Base-by-base conservation (phyloP, 441 rosid species). In the Kokia cookei region DNA sequence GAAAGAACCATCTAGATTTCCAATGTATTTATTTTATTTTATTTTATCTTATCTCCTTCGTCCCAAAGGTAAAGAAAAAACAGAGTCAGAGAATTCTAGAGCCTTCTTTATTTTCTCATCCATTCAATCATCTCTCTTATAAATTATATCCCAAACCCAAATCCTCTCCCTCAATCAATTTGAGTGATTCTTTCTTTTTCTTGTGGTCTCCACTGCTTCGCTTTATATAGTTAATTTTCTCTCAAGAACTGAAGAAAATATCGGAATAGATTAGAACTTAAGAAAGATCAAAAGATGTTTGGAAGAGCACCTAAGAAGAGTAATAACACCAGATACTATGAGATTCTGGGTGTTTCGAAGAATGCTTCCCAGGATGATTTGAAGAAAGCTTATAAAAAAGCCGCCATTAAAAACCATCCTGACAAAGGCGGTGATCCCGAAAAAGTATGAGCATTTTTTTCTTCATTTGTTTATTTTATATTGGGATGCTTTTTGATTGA, bases 381-480 rank as follows among this genome's bases (percentile, higher is more conserved):
- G 76, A 92, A 90, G 81, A 92, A 89, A 75, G 97, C 97, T 43
- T 90, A 87, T 57, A 87, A 80, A 79, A 90, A 87, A 43, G 95
- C 97, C 26, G 95, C 97, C n/a, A 87, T 92, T 68, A 90, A 90
- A 81, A 89, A 92, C 57, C 97, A 92, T 75, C 97, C 97, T n/a
- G 95, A 92, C 58, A 92, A 90, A 77, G 95, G 97, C 29, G 97
- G 97, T 68, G 95, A 92, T 85, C 93, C 97, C 5, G 97, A 90
- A 73, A 92, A 92, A 89, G 97, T 92, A 65, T 11, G 4, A 11
- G 7, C 27, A 0, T 26, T 59, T 59, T 27, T 5, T 19, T 22
- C 4, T 55, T 22, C 3, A n/a, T 26, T 3, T 1, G 4, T 27
- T 15, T 4, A 24, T 67, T 8, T 59, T 15, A 13, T 17, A 27